phyloP scores from a whole-genome alignment of 2,329 filamentous ascomycete genomes.

The Metarhizium robertsii region DNA sequence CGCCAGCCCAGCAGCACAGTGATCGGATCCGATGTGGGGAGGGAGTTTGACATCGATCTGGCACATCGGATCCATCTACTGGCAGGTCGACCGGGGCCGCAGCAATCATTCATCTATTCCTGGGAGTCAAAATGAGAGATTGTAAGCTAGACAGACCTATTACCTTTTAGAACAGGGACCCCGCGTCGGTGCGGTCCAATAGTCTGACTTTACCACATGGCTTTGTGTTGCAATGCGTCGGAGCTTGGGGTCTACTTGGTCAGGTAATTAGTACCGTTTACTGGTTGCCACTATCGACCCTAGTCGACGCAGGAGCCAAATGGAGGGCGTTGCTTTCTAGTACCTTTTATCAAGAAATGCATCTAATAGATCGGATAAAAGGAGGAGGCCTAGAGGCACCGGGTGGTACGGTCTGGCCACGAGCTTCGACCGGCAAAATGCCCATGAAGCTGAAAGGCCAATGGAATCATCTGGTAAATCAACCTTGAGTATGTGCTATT shows the following conservation, averaged over 20 bases:
- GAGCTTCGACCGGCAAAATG: neutral
- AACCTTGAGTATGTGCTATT: conserved; percentile 1
- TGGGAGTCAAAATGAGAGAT: neutral
- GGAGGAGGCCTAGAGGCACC: no score
- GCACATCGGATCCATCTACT: neutral
- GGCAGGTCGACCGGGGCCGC: neutral
- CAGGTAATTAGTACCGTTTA: no score
- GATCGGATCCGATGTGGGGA: conserved; percentile 6
- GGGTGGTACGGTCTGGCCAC: no score
- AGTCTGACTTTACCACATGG: no score
- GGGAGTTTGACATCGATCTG: neutral
- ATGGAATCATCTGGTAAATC: neutral
- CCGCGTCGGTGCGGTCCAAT: neutral
- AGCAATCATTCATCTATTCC: neutral
- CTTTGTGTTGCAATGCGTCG: no score
- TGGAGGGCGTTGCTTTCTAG: no score
- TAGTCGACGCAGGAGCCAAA: no score
- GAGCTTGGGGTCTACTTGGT: no score
- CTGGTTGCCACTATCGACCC: no score
- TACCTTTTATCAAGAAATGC: no score
- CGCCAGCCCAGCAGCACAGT: neutral
- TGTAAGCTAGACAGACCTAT: neutral
- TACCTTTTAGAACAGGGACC: neutral
- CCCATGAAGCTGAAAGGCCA: neutral
- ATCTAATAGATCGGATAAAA: no score